phyloP scores from a whole-genome alignment of 192 early-diverging fungal species.

The Piromyces finnis region DNA sequence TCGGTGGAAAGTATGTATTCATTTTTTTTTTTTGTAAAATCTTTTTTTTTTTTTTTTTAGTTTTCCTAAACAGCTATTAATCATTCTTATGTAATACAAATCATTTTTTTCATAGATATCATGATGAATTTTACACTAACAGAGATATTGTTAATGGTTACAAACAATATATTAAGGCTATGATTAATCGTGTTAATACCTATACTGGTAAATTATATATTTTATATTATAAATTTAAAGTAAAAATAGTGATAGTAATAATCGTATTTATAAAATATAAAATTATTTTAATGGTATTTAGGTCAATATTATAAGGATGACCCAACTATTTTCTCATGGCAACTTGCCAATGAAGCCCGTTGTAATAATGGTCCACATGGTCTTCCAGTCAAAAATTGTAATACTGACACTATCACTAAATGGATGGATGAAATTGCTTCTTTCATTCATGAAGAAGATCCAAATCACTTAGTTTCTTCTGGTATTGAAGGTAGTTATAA shows the following conservation, averaged over 20 bases:
- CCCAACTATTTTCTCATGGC: constrained; percentile 4
- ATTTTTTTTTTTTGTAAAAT: background rate
- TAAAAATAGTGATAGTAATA: background rate
- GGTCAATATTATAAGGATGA: constrained; percentile 3
- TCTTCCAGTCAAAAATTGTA: constrained; percentile 3
- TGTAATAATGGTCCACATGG: background rate
- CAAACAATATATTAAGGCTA: background rate
- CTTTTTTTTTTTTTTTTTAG: background rate
- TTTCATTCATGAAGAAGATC: constrained; percentile 14
- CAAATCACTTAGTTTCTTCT: constrained; percentile 14
- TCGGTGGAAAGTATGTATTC: background rate
- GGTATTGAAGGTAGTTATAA: constrained; percentile 15
- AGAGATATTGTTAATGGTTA: background rate
- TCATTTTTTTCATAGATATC: background rate
- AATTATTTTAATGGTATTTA: background rate
- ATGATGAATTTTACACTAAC: background rate
- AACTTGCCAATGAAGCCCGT: constrained; percentile 6
- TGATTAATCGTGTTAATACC: background rate
- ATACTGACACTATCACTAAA: constrained; percentile 4
- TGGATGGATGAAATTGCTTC: constrained; percentile 12
- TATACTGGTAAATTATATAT: background rate
- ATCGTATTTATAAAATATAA: too few relatives aligned
- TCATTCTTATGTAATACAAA: too few relatives aligned
- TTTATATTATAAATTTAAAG: background rate
- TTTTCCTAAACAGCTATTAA: too few relatives aligned